A percentile compares a stretch with the other conserved stretches of the same genome.
Evolutionary conservation across 495 filamentous ascomycete genomes (phyloP).

Genomic region (Lophiostoma macrostomum): DNA sequence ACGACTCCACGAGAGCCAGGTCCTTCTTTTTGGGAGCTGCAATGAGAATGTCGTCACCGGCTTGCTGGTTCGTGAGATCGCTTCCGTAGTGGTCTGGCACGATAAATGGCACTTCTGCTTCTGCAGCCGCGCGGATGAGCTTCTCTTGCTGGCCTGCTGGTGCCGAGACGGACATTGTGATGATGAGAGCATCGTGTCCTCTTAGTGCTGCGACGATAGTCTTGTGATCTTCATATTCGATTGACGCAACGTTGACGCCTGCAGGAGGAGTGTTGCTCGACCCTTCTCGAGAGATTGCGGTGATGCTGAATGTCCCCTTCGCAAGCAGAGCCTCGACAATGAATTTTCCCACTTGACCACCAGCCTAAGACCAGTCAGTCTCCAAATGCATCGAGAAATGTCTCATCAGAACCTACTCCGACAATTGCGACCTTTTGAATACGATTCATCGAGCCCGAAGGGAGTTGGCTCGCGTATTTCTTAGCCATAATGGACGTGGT

Average conservation of each 20-base stretch:
- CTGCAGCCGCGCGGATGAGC: constrained; percentile 58
- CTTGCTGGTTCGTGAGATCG: constrained; percentile 41
- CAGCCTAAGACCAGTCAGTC: constrained; percentile 45
- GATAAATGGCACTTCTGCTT: constrained; percentile 59
- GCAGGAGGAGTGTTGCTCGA: constrained; percentile 43
- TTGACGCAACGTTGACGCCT: constrained; percentile 43
- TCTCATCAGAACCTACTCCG: constrained; percentile 34
- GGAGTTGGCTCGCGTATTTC: constrained; percentile 23
- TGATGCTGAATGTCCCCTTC: constrained; percentile 53
- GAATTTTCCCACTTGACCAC: constrained; percentile 54
- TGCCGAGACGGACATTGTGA: constrained; percentile 50
- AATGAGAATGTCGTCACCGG: constrained; percentile 41
- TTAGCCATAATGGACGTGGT: constrained; percentile 11
- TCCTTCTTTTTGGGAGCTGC: constrained; percentile 14
- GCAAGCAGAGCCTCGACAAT: constrained; percentile 52
- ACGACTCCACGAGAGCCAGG: constrained; percentile 41
- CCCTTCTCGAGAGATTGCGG: constrained; percentile 51
- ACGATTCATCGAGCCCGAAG: constrained; percentile 37
- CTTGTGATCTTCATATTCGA: constrained; percentile 46
- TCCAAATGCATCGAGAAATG: neutral
- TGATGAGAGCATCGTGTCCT: constrained; percentile 59
- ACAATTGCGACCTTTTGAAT: constrained; percentile 51
- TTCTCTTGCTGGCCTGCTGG: constrained; percentile 45
- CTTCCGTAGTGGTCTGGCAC: constrained; percentile 58
- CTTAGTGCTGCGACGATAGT: constrained; percentile 47